phyloP scores from a whole-genome alignment of 352 stramenopile species.

The Pythium phragmiticola region DNA sequence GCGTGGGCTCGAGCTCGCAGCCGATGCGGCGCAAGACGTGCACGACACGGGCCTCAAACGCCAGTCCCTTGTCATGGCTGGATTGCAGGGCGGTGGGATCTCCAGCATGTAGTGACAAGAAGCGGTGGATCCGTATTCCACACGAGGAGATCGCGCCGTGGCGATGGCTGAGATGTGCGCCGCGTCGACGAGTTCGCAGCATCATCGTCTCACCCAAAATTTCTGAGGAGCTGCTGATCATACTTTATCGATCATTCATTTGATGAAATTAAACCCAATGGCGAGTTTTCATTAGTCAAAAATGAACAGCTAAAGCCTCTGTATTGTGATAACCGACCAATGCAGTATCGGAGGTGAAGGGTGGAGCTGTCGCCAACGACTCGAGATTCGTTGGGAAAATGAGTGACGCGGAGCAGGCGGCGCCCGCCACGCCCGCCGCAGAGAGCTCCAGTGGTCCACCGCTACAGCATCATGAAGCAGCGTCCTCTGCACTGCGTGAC shows the following conservation, averaged over 20 bases:
- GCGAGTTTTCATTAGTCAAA: neutral
- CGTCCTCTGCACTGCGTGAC: neutral
- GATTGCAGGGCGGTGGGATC: neutral
- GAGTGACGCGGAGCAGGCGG: neutral
- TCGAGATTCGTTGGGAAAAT: neutral
- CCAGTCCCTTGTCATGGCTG: conserved; percentile 49
- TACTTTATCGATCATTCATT: neutral
- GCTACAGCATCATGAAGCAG: conserved; percentile 1
- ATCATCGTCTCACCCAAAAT: neutral
- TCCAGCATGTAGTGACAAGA: neutral
- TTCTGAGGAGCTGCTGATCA: neutral
- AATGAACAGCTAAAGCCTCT: conserved; percentile 3
- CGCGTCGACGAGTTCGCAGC: neutral
- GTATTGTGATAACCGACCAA: neutral
- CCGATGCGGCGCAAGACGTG: conserved; percentile 47
- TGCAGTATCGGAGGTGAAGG: neutral
- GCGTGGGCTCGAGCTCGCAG: conserved; percentile 55
- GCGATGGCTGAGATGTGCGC: neutral
- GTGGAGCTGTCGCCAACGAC: neutral
- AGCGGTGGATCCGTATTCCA: neutral
- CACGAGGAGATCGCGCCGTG: neutral
- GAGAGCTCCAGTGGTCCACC: neutral
- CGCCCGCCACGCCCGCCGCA: neutral
- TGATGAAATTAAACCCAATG: neutral
- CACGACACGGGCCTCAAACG: conserved; percentile 63